Evolutionary conservation across 2,329 filamentous ascomycete species (phyloP).

Genomic region (Diaporthe batatas): DNA sequence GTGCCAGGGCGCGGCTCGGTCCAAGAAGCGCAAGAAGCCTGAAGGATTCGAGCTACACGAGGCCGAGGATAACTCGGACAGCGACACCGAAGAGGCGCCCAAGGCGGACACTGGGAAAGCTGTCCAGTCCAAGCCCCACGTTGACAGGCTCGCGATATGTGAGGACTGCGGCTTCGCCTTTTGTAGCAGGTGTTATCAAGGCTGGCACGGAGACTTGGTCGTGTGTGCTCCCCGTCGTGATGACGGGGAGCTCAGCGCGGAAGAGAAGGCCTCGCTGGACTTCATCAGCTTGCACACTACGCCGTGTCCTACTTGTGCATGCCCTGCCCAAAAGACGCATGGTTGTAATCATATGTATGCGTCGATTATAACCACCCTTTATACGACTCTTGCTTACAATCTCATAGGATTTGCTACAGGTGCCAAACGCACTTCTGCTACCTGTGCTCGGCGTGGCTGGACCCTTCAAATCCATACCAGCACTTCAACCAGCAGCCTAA

Average conservation of each 20-base stretch:
- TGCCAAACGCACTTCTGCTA: slow-evolving; percentile 97
- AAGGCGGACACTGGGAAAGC: slow-evolving; percentile 46
- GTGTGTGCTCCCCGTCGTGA: slow-evolving; percentile 77
- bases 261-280: slow-evolving; percentile 88
- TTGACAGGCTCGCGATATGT: slow-evolving; percentile 84
- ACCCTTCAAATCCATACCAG: slow-evolving; percentile 83
- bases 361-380: background rate
- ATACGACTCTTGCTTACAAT: slow-evolving; percentile 4
- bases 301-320: slow-evolving; percentile 88
- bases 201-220: slow-evolving; percentile 92
- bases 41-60: slow-evolving; percentile 73
- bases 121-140: slow-evolving; percentile 55
- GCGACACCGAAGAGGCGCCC: slow-evolving; percentile 57
- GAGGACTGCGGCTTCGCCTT: slow-evolving; percentile 93
- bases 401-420: slow-evolving; percentile 76
- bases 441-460: slow-evolving; percentile 89
- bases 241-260: slow-evolving; percentile 79
- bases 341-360: slow-evolving; percentile 92
- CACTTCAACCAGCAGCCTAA: slow-evolving; percentile 82
- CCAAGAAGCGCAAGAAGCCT: slow-evolving; percentile 79
- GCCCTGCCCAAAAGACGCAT: slow-evolving; percentile 88
- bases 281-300: slow-evolving; percentile 87
- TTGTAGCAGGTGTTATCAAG: slow-evolving; percentile 76
- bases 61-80: slow-evolving; percentile 65
- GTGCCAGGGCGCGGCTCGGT: slow-evolving; percentile 90